These are phyloP conservation scores for Corylus americana DNA, from an alignment of 306 rosid species.

Conservation along the genomic window DNA sequence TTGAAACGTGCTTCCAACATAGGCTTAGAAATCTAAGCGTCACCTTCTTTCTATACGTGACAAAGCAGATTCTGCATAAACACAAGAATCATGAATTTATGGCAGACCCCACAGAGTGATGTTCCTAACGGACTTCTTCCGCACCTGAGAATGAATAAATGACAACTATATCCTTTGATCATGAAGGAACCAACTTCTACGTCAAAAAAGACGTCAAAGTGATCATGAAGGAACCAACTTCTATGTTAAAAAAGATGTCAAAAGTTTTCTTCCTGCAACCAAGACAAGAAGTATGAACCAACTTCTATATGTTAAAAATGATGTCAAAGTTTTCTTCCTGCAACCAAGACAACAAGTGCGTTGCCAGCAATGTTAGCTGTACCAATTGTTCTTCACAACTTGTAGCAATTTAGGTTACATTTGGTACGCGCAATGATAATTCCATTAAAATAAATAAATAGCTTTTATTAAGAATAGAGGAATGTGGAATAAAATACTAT, in stretches of 20 bases:
- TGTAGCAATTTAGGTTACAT: background rate
- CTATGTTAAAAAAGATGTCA: too few relatives aligned
- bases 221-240: background rate
- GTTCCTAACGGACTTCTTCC: background rate
- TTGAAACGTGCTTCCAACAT: constrained; percentile 6
- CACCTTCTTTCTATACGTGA: background rate
- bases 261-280: too few relatives aligned
- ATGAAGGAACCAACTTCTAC: background rate
- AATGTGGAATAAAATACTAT: too few relatives aligned
- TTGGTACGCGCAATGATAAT: too few relatives aligned
- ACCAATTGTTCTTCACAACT: background rate
- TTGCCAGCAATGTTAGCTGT: background rate
- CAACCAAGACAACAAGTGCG: background rate
- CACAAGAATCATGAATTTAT: background rate
- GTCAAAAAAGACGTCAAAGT: background rate
- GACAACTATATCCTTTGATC: background rate
- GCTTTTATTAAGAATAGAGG: too few relatives aligned
- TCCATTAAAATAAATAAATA: too few relatives aligned
- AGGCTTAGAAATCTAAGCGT: background rate
- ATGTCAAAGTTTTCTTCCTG: background rate
- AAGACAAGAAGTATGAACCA: background rate
- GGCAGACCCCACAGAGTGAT: background rate
- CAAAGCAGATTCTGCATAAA: background rate
- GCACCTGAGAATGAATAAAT: background rate
- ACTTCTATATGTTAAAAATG: background rate